Evolutionary conservation across 2,329 filamentous ascomycete species (phyloP).

Genomic region (Thielaviopsis populi): DNA sequence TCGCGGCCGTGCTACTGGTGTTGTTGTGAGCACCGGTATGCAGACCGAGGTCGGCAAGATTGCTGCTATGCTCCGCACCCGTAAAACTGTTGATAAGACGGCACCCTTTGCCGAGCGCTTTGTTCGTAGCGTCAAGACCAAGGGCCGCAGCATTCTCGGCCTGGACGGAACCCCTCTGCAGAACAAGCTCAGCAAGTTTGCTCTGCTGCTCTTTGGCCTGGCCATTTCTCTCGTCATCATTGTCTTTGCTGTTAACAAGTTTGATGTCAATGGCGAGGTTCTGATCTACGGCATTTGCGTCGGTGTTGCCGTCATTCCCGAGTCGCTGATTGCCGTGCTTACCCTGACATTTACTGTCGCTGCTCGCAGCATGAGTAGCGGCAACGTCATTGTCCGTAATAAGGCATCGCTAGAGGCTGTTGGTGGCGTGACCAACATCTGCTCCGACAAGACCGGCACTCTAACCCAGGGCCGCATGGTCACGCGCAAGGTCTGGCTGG

Average conservation of each 20-base stretch:
- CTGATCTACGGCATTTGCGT: slow-evolving; percentile 47
- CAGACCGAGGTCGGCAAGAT: slow-evolving; percentile 62
- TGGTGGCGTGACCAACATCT: slow-evolving; percentile 55
- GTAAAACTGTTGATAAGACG: slow-evolving; percentile 30
- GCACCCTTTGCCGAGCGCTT: slow-evolving; percentile 29
- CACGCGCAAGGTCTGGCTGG: slow-evolving; percentile 46
- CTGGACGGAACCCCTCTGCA: slow-evolving; percentile 69
- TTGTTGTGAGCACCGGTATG: slow-evolving; percentile 59
- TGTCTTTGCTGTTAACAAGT: slow-evolving; percentile 45
- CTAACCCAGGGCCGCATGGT: slow-evolving; percentile 54
- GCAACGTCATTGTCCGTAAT: slow-evolving; percentile 51
- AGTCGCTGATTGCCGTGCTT: slow-evolving; percentile 52
- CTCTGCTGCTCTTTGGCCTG: slow-evolving; percentile 62
- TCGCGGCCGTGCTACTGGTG: slow-evolving; percentile 51
- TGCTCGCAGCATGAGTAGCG: slow-evolving; percentile 47
- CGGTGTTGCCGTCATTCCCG: slow-evolving; percentile 48
- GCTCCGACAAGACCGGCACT: slow-evolving; percentile 57
- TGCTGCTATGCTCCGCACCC: slow-evolving; percentile 50
- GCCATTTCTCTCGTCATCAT: slow-evolving; percentile 47
- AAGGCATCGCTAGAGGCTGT: slow-evolving; percentile 51
- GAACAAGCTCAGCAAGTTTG: slow-evolving; percentile 72
- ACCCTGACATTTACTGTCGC: slow-evolving; percentile 58
- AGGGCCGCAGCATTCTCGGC: slow-evolving; percentile 42
- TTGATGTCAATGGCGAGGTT: slow-evolving; percentile 39
- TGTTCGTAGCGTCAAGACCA: slow-evolving; percentile 30